Base-by-base conservation (phyloP, 495 filamentous ascomycete genomes). In the Aspergillus cristatus region DNA sequence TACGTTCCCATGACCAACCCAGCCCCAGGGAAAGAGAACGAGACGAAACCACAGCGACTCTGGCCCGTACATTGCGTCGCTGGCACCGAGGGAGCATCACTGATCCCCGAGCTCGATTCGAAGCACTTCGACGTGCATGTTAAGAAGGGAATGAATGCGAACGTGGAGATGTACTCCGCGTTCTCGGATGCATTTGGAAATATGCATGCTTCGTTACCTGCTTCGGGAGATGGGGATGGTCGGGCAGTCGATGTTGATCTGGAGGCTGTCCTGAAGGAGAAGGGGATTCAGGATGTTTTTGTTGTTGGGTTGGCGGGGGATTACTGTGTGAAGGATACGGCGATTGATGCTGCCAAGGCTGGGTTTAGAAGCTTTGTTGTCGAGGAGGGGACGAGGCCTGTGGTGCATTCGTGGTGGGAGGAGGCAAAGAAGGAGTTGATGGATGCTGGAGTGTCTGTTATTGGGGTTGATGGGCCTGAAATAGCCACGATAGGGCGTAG, bases 11-110 rank as follows among this genome's bases (percentile, higher is more conserved):
- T 95, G 51, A 53, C 52, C 29, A 90, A 95, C 55, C 83, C 83
- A 1, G 56, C 57, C 1, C 65, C 67, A 0, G 46, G 60, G 35
- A 79, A 86, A 55, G 50, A 71, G 13, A 34, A 58, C 0, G 80
- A 89, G 50, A 73, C 61, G 13, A 78, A 83, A 56, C 57, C 63
- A 22, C 84, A 82, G 40, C 70, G 70, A 2, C 72, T 97, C 6
- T 98, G 91, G 91, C 91, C 91, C 0, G 72, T 74, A 5, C 91
- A 98, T 65, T 97, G 91, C 61, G 70, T 96, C 6, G 78, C 83
- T 46, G 67, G 65, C 20, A 89, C 80, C 0, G 57, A 64, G 4
- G 91, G 91, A 16, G 81, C 84, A 2, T 72, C 76, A 33, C 67
- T 97, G 22, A 69, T 91, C 13, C 72, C 79, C 0, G 89, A 91